phyloP scores from a whole-genome alignment of 352 stramenopile species.

The Paralagenidium karlingii region DNA sequence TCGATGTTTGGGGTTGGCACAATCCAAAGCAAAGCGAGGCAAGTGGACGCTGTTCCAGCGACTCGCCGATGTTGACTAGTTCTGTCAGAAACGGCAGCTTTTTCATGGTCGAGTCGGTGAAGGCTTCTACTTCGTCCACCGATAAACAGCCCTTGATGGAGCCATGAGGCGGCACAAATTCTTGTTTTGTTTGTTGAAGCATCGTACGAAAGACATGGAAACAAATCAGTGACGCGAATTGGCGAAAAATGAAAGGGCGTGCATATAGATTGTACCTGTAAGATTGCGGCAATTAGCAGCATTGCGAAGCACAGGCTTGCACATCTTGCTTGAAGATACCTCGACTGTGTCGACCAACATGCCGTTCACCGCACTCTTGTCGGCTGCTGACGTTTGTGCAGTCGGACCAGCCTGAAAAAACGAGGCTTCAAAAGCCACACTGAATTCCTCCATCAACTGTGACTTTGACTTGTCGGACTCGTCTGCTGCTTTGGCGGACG shows the following conservation, averaged over 20 bases:
- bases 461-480: slow-evolving; percentile 7
- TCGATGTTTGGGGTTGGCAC: slow-evolving; percentile 8
- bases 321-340: too few species aligned
- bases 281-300: slow-evolving; percentile 22
- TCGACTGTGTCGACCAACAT: slow-evolving; percentile 12
- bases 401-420: background rate
- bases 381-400: slow-evolving; percentile 5
- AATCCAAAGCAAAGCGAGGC: slow-evolving; percentile 55
- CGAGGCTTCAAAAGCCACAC: background rate
- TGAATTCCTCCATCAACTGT: slow-evolving; percentile 1
- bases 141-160: slow-evolving; percentile 52
- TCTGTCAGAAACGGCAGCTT: slow-evolving; percentile 20
- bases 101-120: slow-evolving; percentile 22
- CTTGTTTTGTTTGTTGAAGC: slow-evolving; percentile 8
- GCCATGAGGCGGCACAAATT: slow-evolving; percentile 34
- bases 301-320: slow-evolving; percentile 14
- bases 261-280: slow-evolving; percentile 6
- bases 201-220: background rate
- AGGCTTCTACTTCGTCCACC: slow-evolving; percentile 38
- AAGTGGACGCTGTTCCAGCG: slow-evolving; percentile 40
- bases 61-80: slow-evolving; percentile 41
- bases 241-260: background rate
- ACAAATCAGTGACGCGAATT: background rate
- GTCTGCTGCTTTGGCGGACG: background rate
- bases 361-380: slow-evolving; percentile 12